phyloP scores from a whole-genome alignment of 2,329 filamentous ascomycete genomes.

The Talaromyces rugulosus region DNA sequence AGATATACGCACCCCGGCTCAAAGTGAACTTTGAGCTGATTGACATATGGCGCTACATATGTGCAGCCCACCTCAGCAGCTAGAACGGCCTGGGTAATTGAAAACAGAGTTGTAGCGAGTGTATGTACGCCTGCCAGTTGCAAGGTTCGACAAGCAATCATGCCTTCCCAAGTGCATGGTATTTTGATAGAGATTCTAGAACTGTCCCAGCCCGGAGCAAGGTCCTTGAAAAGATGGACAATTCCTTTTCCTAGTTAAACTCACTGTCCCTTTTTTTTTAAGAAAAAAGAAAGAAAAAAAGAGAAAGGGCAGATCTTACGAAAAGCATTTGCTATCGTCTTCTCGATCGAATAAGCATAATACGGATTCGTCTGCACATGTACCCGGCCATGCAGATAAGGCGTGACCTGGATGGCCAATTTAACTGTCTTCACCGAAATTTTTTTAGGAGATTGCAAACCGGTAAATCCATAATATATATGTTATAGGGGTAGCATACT shows the following conservation, averaged over 20 bases:
- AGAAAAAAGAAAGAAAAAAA: neutral
- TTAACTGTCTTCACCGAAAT: constrained; percentile 47
- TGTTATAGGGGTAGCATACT: constrained; percentile 28
- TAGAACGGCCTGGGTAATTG: constrained; percentile 56
- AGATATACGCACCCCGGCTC: constrained; percentile 31
- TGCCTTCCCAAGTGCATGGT: constrained; percentile 59
- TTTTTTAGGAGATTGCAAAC: neutral
- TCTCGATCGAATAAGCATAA: constrained; percentile 48
- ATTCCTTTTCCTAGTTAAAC: constrained; percentile 43
- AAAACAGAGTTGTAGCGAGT: constrained; percentile 61
- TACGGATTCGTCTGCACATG: constrained; percentile 61
- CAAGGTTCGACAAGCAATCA: constrained; percentile 55
- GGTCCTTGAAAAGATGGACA: constrained; percentile 42
- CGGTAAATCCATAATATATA: too few relatives aligned
- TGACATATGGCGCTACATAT: constrained; percentile 63
- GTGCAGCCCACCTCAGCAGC: constrained; percentile 56
- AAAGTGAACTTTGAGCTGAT: constrained; percentile 61
- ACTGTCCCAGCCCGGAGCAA: constrained; percentile 43
- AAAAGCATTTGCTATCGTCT: constrained; percentile 49
- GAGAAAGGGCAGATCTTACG: constrained; percentile 35
- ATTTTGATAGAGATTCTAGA: constrained; percentile 60
- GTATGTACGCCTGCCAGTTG: constrained; percentile 54
- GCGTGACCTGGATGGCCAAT: constrained; percentile 49
- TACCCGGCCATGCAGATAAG: constrained; percentile 48
- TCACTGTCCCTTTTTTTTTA: neutral